Conservation (phyloP, 371 early-diverging fungal genomes). For the Mucor irregularis region DNA sequence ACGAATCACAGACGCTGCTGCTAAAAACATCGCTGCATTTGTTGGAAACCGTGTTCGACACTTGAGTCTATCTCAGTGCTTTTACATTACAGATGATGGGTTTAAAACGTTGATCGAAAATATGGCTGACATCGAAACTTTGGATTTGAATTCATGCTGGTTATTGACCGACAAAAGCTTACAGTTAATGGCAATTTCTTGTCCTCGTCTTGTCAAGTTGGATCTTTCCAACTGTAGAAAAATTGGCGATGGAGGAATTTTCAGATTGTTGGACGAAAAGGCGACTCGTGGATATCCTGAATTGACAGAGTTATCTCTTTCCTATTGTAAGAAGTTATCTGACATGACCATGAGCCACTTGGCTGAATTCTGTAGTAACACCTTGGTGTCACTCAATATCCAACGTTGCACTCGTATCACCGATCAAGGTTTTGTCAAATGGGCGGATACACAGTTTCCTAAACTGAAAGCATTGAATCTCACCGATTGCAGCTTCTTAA, state of each 20-base stretch:
- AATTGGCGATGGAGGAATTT: constrained; percentile 69
- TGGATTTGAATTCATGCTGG: constrained; percentile 81
- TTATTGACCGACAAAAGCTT: constrained; percentile 72
- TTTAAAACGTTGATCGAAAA: constrained; percentile 35
- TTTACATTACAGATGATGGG: constrained; percentile 55
- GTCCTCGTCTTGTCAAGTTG: constrained; percentile 44
- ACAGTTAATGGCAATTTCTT: constrained; percentile 34
- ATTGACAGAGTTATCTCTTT: constrained; percentile 47
- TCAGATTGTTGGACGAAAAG: constrained; percentile 32
- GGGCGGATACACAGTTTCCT: constrained; percentile 44
- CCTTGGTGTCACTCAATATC: constrained; percentile 58
- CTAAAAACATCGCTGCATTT: constrained; percentile 12
- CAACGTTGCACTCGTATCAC: constrained; percentile 80
- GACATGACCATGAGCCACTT: constrained; percentile 59
- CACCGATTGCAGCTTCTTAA: constrained; percentile 79
- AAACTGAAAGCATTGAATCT: constrained; percentile 57
- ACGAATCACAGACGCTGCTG: constrained; percentile 37
- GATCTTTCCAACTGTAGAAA: constrained; percentile 83
- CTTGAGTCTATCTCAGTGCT: constrained; percentile 42
- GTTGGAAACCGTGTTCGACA: constrained; percentile 21
- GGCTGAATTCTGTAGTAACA: constrained; percentile 32
- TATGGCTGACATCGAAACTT: constrained; percentile 37
- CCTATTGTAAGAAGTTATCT: constrained; percentile 80
- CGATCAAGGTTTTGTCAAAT: constrained; percentile 65
- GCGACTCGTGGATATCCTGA: constrained; percentile 24